A percentile compares a stretch with the other conserved stretches of the same genome.
Evolutionary conservation across 495 filamentous ascomycete species (phyloP).

Genomic region (Amniculicola lignicola): DNA sequence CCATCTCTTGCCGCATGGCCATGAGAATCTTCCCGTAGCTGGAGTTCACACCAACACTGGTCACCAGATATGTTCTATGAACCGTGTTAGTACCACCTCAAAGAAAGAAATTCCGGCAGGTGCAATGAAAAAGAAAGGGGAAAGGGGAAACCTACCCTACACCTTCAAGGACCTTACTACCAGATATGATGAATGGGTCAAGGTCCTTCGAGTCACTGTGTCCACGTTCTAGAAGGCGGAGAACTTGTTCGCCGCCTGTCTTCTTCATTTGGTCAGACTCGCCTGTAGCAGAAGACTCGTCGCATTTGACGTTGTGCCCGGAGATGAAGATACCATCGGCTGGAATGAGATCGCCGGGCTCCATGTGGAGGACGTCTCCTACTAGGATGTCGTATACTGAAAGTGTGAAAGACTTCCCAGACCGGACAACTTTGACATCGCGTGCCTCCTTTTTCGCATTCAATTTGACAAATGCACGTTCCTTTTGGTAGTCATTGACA

Average conservation of each 20-base stretch:
- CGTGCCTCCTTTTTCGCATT: slow-evolving; percentile 53
- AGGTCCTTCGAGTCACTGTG: slow-evolving; percentile 70
- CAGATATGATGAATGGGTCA: slow-evolving; percentile 92
- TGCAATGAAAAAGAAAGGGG: not conserved
- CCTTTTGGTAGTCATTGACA: slow-evolving; percentile 48
- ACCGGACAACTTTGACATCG: slow-evolving; percentile 70
- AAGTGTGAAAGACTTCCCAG: slow-evolving; percentile 70
- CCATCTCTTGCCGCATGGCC: slow-evolving; percentile 83
- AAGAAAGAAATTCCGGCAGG: slow-evolving; percentile 46
- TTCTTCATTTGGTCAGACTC: slow-evolving; percentile 70
- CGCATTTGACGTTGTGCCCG: slow-evolving; percentile 58
- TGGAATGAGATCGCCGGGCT: slow-evolving; percentile 76
- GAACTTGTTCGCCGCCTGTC: slow-evolving; percentile 73
- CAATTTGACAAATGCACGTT: slow-evolving; percentile 47
- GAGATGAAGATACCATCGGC: slow-evolving; percentile 42
- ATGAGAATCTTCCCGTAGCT: slow-evolving; percentile 91
- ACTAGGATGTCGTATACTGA: slow-evolving; percentile 78
- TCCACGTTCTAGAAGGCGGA: slow-evolving; percentile 65
- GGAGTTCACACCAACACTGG: slow-evolving; percentile 79
- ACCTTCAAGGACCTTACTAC: slow-evolving; percentile 87
- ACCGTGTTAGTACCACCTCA: not conserved
- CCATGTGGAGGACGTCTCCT: slow-evolving; percentile 78
- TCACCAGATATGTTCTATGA: slow-evolving; percentile 50
- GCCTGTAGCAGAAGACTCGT: slow-evolving; percentile 67
- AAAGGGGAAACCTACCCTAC: slow-evolving; percentile 50